Percentiles rank a stretch among this genome's conserved stretches.
Evolutionary conservation across 2,329 filamentous ascomycete species (phyloP).

Genomic region (Polychaeton citri): DNA sequence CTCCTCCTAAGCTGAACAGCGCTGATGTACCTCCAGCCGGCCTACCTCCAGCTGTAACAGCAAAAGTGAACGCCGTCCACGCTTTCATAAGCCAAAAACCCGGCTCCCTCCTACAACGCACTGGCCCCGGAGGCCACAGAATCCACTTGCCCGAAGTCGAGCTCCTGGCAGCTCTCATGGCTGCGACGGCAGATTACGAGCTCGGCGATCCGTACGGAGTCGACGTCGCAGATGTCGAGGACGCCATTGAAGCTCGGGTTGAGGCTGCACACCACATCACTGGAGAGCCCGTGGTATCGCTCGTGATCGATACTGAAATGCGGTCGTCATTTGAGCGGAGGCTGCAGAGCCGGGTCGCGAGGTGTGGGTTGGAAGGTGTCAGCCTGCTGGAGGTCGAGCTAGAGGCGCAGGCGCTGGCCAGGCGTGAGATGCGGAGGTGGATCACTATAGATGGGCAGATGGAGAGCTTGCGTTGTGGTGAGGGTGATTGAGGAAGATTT

Average conservation of each 20-base stretch:
- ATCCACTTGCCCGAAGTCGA: neutral
- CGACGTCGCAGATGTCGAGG: conserved; percentile 2
- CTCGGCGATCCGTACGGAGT: conserved; percentile 1
- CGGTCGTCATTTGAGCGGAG: neutral
- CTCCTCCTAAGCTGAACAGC: too few relatives aligned
- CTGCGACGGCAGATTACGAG: conserved; percentile 2
- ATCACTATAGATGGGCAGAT: too few relatives aligned
- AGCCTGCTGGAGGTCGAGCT: conserved; percentile 4
- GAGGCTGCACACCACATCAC: neutral
- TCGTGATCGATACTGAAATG: conserved; percentile 1
- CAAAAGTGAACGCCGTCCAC: too few relatives aligned
- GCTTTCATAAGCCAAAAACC: too few relatives aligned
- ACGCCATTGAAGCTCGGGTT: conserved; percentile 2
- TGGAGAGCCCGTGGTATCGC: conserved; percentile 1
- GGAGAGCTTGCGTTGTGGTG: too few relatives aligned
- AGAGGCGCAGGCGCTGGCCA: conserved; percentile 1
- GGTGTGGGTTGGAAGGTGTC: conserved; percentile 2
- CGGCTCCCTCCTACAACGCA: too few relatives aligned
- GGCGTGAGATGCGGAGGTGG: neutral
- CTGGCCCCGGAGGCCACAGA: neutral
- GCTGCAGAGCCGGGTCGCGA: conserved; percentile 1
- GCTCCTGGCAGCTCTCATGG: conserved; percentile 2
- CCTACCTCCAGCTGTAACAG: too few relatives aligned
- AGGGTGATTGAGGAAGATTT: too few relatives aligned
- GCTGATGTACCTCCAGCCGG: too few relatives aligned